phyloP scores from a whole-genome alignment of 1,284 basidiomycete genomes.

The Ceratobasidium sp. region DNA sequence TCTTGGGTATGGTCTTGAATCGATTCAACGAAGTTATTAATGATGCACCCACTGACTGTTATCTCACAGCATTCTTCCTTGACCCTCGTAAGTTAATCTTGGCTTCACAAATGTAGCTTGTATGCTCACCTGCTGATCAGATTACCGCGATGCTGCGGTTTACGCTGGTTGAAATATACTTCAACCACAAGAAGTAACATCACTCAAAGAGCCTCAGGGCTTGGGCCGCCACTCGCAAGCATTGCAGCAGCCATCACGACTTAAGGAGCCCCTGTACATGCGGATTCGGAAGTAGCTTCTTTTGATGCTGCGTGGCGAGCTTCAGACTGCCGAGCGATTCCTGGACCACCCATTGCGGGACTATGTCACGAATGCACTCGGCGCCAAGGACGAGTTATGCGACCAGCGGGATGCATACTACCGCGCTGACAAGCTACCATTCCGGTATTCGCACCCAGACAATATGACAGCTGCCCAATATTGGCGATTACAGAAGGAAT shows the following conservation, averaged over 20 bases:
- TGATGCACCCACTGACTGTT: slow-evolving; percentile 53
- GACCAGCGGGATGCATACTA: slow-evolving; percentile 10
- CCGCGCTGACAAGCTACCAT: slow-evolving; percentile 8
- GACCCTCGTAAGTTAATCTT: slow-evolving; percentile 52
- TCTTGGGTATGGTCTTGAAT: slow-evolving; percentile 54
- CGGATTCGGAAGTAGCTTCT: neutral
- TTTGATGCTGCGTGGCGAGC: neutral
- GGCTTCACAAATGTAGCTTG: too few species aligned
- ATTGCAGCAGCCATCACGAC: neutral
- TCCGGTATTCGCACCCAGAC: neutral
- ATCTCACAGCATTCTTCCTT: slow-evolving; percentile 56
- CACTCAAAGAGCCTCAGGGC: neutral
- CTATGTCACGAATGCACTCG: neutral
- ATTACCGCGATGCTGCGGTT: slow-evolving; percentile 23
- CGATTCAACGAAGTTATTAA: slow-evolving; percentile 55
- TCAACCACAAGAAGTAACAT: too few species aligned
- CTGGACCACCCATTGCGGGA: neutral
- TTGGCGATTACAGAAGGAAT: slow-evolving; percentile 2
- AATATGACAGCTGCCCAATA: neutral
- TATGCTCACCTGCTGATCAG: neutral
- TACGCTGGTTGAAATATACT: neutral
- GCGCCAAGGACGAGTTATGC: neutral
- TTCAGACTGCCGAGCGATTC: neutral
- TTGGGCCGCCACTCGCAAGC: neutral
- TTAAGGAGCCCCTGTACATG: neutral